phyloP scores from a whole-genome alignment of 805 yeast species.

The Barnettozyma siamensis region DNA sequence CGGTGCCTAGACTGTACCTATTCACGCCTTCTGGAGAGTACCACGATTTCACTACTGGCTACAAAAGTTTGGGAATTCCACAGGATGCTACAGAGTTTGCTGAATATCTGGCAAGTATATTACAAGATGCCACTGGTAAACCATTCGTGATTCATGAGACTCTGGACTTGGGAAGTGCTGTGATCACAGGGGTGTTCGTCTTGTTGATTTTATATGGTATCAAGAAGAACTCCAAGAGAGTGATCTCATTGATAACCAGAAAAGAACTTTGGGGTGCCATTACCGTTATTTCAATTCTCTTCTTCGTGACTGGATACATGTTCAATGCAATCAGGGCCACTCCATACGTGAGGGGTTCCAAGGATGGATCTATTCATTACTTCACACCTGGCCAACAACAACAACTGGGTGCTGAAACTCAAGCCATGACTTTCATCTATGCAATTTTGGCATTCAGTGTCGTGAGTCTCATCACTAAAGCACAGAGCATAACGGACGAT shows the following conservation, averaged over 20 bases:
- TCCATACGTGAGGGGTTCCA: slow-evolving; percentile 45
- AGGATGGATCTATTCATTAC: slow-evolving; percentile 36
- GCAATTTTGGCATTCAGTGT: slow-evolving; percentile 59
- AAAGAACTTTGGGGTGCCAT: slow-evolving; percentile 68
- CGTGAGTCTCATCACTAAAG: slow-evolving; percentile 52
- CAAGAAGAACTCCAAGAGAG: slow-evolving; percentile 29
- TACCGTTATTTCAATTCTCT: slow-evolving; percentile 55
- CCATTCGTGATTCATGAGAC: slow-evolving; percentile 29
- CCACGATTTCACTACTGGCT: slow-evolving; percentile 28
- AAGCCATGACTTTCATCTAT: slow-evolving; percentile 69
- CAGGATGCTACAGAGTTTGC: slow-evolving; percentile 28
- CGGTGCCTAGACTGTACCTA: slow-evolving; percentile 73
- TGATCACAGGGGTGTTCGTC: slow-evolving; percentile 30
- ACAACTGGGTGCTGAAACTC: slow-evolving; percentile 88
- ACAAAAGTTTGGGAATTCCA: slow-evolving; percentile 28
- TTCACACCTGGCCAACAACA: slow-evolving; percentile 57
- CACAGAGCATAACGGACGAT: slow-evolving; percentile 42
- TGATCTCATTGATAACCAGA: slow-evolving; percentile 38
- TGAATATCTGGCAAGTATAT: slow-evolving; percentile 22
- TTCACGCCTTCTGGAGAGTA: slow-evolving; percentile 49
- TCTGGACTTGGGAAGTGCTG: slow-evolving; percentile 31
- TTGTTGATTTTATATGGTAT: slow-evolving; percentile 25
- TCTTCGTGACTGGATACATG: slow-evolving; percentile 90
- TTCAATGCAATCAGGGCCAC: slow-evolving; percentile 75
- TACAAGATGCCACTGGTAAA: slow-evolving; percentile 21